Evolutionary conservation across 768 basidiomycete species (phyloP).

Genomic region (Lactarius pseudohatsudake): DNA sequence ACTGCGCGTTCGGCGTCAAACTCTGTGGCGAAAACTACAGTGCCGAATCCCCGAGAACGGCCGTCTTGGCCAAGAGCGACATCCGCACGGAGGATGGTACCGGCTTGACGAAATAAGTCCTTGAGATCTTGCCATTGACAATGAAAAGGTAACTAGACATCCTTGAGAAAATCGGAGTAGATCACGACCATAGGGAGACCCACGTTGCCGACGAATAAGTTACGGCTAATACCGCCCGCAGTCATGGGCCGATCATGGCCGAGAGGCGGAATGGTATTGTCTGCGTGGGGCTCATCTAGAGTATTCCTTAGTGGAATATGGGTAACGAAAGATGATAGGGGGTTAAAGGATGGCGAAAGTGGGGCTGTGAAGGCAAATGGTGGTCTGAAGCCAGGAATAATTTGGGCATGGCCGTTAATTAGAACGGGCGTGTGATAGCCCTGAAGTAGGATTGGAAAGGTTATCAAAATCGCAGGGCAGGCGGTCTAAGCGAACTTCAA

Average conservation of each 20-base stretch:
- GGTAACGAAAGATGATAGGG: conserved; percentile 27
- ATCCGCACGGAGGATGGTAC: conserved; percentile 87
- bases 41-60: conserved; percentile 89
- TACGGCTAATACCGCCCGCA: conserved; percentile 43
- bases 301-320: conserved; percentile 19
- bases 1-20: conserved; percentile 83
- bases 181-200: conserved; percentile 37
- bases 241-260: conserved; percentile 35
- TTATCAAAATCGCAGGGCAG: conserved; percentile 44
- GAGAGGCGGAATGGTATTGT: conserved; percentile 30
- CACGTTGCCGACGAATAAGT: conserved; percentile 88
- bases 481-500: conserved; percentile 90
- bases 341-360: conserved; percentile 16
- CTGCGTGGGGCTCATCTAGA: conserved; percentile 26
- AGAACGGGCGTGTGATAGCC: conserved; percentile 20
- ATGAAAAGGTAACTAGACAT: conserved; percentile 78
- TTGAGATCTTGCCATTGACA: conserved; percentile 99
- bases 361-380: conserved; percentile 7
- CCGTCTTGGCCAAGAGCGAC: conserved; percentile 87
- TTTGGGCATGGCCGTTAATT: conserved; percentile 18
- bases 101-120: conserved; percentile 90
- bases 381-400: conserved; percentile 16
- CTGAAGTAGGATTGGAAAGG: conserved; percentile 16
- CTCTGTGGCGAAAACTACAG: conserved; percentile 82
- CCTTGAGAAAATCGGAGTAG: conserved; percentile 26